Percentiles rank a stretch among this genome's conserved stretches.
phyloP scores from a whole-genome alignment of 2,329 filamentous ascomycete species.

The Fusarium protoensiforme region DNA sequence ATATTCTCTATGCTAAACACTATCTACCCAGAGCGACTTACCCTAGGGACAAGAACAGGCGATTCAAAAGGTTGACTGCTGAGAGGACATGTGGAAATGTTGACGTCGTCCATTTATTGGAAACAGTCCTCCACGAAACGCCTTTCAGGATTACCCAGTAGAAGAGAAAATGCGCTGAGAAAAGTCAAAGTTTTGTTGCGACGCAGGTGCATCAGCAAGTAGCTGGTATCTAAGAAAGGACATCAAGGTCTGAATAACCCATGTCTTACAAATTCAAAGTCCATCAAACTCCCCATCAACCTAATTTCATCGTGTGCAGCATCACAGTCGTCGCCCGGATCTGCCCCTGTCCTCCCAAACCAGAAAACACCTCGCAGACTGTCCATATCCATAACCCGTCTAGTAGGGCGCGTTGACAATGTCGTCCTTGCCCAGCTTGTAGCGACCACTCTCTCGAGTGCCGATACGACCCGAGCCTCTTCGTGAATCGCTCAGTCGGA shows the following conservation, averaged over 20 bases:
- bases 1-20: not conserved
- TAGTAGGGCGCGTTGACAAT: conserved; percentile 80
- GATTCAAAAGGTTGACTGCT: not conserved
- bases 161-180: not conserved
- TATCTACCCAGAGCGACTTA: not conserved
- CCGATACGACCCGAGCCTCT: conserved; percentile 64
- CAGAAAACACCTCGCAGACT: not conserved
- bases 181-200: conserved; percentile 16
- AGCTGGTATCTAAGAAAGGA: conserved; percentile 44
- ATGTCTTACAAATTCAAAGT: conserved; percentile 32
- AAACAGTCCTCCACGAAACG: not conserved
- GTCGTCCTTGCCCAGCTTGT: conserved; percentile 82
- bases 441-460: conserved; percentile 67
- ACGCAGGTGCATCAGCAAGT: conserved; percentile 24
- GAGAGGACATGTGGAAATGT: not conserved
- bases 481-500: conserved; percentile 59
- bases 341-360: not conserved
- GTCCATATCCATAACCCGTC: conserved; percentile 3
- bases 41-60: not conserved
- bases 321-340: not conserved
- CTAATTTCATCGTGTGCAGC: conserved; percentile 18
- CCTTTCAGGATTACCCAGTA: not conserved
- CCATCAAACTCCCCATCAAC: conserved; percentile 36
- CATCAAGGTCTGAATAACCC: conserved; percentile 19
- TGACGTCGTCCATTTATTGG: not conserved